A percentile compares a stretch with the other conserved stretches of the same genome.
Evolutionary conservation across 306 rosid genomes (phyloP).

Genomic region (Vigna mungo): DNA sequence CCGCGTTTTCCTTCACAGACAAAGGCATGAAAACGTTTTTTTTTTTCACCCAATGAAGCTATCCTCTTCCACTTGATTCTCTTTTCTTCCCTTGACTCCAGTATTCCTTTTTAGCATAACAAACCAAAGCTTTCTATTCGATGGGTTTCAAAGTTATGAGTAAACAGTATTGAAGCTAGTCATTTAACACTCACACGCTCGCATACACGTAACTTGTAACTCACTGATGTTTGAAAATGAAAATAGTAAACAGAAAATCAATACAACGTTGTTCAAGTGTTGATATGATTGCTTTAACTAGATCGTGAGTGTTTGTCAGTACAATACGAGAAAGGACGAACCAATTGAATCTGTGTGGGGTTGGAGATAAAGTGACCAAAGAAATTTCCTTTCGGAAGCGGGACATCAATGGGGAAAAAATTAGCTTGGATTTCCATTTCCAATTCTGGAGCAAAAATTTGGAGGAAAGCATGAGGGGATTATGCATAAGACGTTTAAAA

Average conservation of each 20-base stretch:
- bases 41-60: too few species aligned
- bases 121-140: background rate
- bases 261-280: background rate
- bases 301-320: slow-evolving; percentile 6
- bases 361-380: slow-evolving; percentile 33
- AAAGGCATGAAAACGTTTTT: too few species aligned
- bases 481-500: background rate
- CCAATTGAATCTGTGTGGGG: slow-evolving; percentile 38
- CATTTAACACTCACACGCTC: background rate
- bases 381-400: background rate
- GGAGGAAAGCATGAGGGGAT: background rate
- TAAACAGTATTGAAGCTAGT: background rate
- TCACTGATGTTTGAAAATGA: background rate
- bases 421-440: background rate
- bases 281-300: slow-evolving; percentile 33
- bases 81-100: too few species aligned
- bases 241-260: background rate
- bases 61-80: too few species aligned
- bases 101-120: too few species aligned
- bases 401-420: background rate
- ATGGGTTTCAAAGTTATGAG: slow-evolving; percentile 36
- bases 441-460: slow-evolving; percentile 16
- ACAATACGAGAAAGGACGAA: background rate
- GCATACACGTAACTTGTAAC: background rate
- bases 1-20: too few species aligned